Percentiles rank a stretch among this genome's conserved stretches.
These are phyloP conservation scores for Hericium erinaceus DNA, from an alignment of 768 basidiomycete species.

Conservation along the genomic window DNA sequence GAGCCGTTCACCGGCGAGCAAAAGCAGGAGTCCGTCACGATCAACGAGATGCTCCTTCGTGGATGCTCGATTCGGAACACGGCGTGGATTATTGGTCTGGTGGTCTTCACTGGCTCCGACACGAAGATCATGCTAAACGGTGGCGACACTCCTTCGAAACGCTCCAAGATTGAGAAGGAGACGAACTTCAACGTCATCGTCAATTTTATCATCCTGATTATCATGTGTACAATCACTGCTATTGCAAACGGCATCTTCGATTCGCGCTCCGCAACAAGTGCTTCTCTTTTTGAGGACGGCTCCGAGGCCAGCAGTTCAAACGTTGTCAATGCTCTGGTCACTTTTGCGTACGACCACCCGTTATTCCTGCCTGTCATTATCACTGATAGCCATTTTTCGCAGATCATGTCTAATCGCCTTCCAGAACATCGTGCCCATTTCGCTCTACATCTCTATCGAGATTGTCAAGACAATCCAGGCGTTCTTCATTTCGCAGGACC, in stretches of 20 bases:
- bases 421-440: constrained; percentile 95
- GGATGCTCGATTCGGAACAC: constrained; percentile 89
- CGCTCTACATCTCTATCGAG: constrained; percentile 95
- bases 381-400: constrained; percentile 3
- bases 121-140: constrained; percentile 91
- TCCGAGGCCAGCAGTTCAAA: constrained; percentile 51
- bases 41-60: constrained; percentile 88
- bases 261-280: constrained; percentile 49
- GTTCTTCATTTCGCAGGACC: constrained; percentile 90
- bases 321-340: constrained; percentile 72
- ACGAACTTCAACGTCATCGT: constrained; percentile 97
- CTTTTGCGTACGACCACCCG: constrained; percentile 67
- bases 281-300: constrained; percentile 60
- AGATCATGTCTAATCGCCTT: constrained; percentile 93
- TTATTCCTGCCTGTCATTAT: not conserved
- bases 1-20: constrained; percentile 40
- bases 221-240: constrained; percentile 71
- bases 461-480: constrained; percentile 98
- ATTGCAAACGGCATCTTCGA: constrained; percentile 72
- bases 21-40: constrained; percentile 65
- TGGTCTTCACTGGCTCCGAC: constrained; percentile 88
- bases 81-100: constrained; percentile 87
- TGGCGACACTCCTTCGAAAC: constrained; percentile 91
- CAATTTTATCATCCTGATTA: constrained; percentile 73
- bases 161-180: constrained; percentile 95